Evolutionary conservation across 192 early-diverging fungal species (phyloP).

Genomic region (Coemansia sp.): DNA sequence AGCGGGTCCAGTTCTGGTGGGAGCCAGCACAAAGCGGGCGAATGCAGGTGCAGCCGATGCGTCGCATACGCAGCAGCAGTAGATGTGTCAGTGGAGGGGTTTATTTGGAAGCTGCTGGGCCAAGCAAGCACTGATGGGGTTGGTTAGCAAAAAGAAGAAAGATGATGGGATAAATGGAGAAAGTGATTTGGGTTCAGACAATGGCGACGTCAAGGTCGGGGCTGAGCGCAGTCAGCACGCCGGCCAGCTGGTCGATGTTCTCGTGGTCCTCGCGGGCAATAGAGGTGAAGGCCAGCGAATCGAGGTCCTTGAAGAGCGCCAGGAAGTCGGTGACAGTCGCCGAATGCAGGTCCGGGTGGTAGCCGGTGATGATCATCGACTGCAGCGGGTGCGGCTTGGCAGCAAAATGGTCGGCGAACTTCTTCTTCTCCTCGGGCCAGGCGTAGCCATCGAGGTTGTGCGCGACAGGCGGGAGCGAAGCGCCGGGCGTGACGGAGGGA

Average conservation of each 20-base stretch:
- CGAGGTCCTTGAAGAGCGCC: slow-evolving; percentile 48
- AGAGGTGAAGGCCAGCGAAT: slow-evolving; percentile 39
- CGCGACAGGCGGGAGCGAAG: slow-evolving; percentile 10
- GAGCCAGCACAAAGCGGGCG: slow-evolving; percentile 5
- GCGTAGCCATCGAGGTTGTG: slow-evolving; percentile 46
- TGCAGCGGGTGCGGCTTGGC: slow-evolving; percentile 45
- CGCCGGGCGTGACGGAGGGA: slow-evolving; percentile 2
- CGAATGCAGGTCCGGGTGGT: slow-evolving; percentile 49
- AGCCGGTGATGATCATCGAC: slow-evolving; percentile 43
- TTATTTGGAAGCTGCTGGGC: no score
- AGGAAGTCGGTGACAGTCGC: slow-evolving; percentile 44
- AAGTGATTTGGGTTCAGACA: slow-evolving; percentile 5
- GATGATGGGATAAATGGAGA: neutral
- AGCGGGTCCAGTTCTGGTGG: slow-evolving; percentile 17
- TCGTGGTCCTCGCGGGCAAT: slow-evolving; percentile 50
- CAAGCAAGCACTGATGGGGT: no score
- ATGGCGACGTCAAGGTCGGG: slow-evolving; percentile 47
- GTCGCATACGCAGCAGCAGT: no score
- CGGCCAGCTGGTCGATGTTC: slow-evolving; percentile 53
- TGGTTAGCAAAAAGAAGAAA: no score
- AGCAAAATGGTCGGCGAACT: slow-evolving; percentile 33
- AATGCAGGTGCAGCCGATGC: neutral
- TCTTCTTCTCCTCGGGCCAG: slow-evolving; percentile 44
- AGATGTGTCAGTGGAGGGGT: no score
- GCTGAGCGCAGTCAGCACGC: slow-evolving; percentile 48